A percentile compares a stretch with the other conserved stretches of the same genome.
Evolutionary conservation across 2,329 filamentous ascomycete genomes (phyloP).

Genomic region (Trichoderma sp.): DNA sequence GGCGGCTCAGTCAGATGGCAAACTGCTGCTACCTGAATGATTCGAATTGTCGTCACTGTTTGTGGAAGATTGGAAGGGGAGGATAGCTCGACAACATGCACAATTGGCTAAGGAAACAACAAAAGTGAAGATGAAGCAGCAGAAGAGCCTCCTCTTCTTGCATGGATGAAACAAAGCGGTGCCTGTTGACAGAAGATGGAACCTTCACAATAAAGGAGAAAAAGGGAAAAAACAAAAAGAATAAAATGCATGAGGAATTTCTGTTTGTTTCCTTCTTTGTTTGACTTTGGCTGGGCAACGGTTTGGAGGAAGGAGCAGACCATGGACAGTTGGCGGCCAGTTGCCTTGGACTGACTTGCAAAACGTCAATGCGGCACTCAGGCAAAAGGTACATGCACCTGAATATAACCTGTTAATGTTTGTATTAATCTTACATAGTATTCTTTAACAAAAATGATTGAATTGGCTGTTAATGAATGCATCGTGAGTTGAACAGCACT

Average conservation of each 20-base stretch:
- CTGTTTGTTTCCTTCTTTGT: neutral
- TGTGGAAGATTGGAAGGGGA: neutral
- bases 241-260: neutral
- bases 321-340: neutral
- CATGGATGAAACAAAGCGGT: neutral
- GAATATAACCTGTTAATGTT: too few species aligned
- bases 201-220: neutral
- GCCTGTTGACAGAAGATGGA: neutral
- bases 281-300: neutral
- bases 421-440: neutral
- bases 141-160: neutral
- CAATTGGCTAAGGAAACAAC: accelerated
- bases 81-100: neutral
- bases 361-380: neutral
- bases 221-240: neutral
- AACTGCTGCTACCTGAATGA: neutral
- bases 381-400: neutral
- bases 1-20: neutral
- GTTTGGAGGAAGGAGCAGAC: neutral
- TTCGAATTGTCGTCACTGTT: too few species aligned
- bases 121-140: too few species aligned
- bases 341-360: neutral
- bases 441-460: neutral
- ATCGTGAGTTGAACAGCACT: neutral
- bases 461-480: neutral